These are phyloP conservation scores for Nitzschia palea DNA, from an alignment of 108 stramenopile genomes.

Conservation along the genomic window DNA sequence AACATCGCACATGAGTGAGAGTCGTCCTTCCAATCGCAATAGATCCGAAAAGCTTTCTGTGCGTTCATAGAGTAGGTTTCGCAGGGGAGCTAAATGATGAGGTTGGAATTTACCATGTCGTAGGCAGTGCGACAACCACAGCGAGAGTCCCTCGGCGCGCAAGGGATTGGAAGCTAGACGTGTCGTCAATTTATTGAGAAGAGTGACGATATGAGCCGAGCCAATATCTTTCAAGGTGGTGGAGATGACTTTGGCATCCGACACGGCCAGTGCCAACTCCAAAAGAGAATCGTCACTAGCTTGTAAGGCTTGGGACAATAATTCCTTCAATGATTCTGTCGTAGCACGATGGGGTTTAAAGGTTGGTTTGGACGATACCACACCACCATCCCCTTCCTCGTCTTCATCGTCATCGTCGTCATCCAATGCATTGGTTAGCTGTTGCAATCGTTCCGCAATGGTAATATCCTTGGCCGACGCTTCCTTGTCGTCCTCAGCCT, in stretches of 20 bases:
- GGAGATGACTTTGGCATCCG: slow-evolving; percentile 37
- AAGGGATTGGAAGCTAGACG: slow-evolving; percentile 48
- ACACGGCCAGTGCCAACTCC: slow-evolving; percentile 51
- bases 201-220: slow-evolving; percentile 13
- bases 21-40: slow-evolving; percentile 54
- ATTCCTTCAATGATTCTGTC: slow-evolving; percentile 51
- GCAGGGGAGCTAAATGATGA: slow-evolving; percentile 38
- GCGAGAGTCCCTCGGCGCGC: slow-evolving; percentile 37
- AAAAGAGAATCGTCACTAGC: slow-evolving; percentile 48
- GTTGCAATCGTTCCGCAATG: slow-evolving; percentile 53
- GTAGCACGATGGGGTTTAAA: slow-evolving; percentile 53
- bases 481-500: slow-evolving; percentile 35
- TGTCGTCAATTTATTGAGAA: slow-evolving; percentile 48
- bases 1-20: slow-evolving; percentile 42
- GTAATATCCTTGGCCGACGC: slow-evolving; percentile 20
- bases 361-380: not conserved
- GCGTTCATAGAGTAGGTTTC: slow-evolving; percentile 52
- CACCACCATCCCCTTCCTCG: slow-evolving; percentile 11
- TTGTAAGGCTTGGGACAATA: slow-evolving; percentile 54
- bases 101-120: slow-evolving; percentile 25
- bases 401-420: slow-evolving; percentile 21
- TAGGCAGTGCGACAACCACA: slow-evolving; percentile 50
- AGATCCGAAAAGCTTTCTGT: slow-evolving; percentile 58
- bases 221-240: slow-evolving; percentile 35
- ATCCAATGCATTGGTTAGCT: slow-evolving; percentile 33